Evolutionary conservation across 345 rosid genomes (phyloP).

Genomic region (Eucalyptus albens): DNA sequence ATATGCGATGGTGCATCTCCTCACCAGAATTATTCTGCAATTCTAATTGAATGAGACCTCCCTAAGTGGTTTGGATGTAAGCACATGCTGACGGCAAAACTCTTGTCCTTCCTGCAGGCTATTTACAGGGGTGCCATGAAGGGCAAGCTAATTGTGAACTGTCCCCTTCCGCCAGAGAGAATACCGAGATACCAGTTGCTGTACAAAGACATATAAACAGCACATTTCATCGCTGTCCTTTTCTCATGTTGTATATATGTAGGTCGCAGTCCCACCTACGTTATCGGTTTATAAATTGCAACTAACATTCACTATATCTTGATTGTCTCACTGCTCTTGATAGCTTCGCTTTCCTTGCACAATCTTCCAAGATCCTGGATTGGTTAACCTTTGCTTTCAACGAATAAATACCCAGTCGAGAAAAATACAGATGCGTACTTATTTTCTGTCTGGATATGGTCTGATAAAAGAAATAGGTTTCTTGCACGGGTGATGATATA

Average conservation of each 20-base stretch:
- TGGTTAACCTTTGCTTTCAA: not conserved
- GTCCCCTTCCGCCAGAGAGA: slow-evolving; percentile 73
- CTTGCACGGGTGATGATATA: not conserved
- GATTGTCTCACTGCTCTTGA: not conserved
- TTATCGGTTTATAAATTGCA: not conserved
- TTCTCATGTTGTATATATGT: not conserved
- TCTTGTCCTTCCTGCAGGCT: slow-evolving; percentile 27
- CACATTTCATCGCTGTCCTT: not conserved
- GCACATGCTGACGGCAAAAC: not conserved
- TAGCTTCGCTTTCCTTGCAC: not conserved
- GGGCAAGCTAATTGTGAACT: slow-evolving; percentile 74
- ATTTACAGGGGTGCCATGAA: slow-evolving; percentile 93
- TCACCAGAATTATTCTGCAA: not conserved
- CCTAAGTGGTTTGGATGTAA: not conserved
- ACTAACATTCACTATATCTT: not conserved
- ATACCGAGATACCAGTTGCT: slow-evolving; percentile 74
- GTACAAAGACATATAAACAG: slow-evolving; percentile 46
- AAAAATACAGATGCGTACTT: not conserved
- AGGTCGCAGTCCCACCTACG: not conserved
- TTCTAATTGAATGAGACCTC: not conserved
- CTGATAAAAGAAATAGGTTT: not conserved
- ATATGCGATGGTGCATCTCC: not conserved
- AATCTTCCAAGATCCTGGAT: not conserved
- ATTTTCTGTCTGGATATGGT: not conserved
- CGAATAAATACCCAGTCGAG: not conserved